Evolutionary conservation across 179 eudicot genomes (phyloP).

Genomic region (Carnegiea gigantea): DNA sequence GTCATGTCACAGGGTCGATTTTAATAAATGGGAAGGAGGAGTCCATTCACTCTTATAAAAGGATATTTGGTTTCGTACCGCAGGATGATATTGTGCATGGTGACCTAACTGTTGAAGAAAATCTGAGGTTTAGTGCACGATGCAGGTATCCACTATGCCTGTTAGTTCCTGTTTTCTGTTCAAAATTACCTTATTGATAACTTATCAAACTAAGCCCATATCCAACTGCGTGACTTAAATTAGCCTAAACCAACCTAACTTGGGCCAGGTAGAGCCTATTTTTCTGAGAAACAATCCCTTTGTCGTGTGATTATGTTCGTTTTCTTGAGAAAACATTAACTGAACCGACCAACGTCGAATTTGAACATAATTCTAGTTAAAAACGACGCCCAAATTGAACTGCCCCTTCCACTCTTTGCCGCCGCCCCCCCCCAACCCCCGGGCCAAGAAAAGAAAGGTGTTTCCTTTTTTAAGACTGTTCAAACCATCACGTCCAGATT

Average conservation of each 20-base stretch:
- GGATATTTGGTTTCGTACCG: conserved; percentile 87
- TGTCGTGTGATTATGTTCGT: no score
- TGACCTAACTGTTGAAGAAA: conserved; percentile 87
- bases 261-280: no score
- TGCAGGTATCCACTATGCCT: conserved; percentile 58
- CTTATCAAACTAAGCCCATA: no score
- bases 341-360: no score
- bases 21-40: conserved; percentile 71
- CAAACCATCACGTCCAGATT: conserved; percentile 34
- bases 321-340: no score
- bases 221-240: background rate
- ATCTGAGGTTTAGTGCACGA: conserved; percentile 82
- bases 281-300: no score
- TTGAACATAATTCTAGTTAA: no score
- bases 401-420: no score
- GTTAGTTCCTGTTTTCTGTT: background rate
- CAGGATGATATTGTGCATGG: conserved; percentile 99
- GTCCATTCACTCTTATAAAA: conserved; percentile 67
- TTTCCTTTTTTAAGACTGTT: background rate
- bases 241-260: no score
- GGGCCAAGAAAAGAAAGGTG: background rate
- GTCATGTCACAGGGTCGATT: conserved; percentile 59
- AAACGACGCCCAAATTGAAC: no score
- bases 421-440: no score
- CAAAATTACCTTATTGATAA: background rate